Evolutionary conservation across 1,284 basidiomycete species (phyloP), one percentile per base, ranked within the genome.

Genomic region (Rhizopogon parksii): DNA sequence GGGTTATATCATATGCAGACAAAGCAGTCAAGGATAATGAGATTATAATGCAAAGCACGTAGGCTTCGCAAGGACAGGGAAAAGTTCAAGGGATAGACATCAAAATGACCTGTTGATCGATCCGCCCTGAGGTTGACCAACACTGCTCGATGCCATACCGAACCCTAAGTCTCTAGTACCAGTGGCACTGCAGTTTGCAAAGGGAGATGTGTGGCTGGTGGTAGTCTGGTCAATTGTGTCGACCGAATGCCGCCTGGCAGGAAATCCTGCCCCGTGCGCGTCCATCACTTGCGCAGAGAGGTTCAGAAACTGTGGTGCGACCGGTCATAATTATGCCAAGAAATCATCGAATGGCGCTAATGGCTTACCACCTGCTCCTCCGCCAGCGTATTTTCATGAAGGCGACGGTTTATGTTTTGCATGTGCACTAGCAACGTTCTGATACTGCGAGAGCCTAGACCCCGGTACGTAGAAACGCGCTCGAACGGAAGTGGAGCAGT

Each of bases 391-490:
- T 71, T 69, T 17, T 68, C 58, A 58, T 81, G 75, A 36, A 80
- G 68, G 24, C 74, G 70, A 49, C 71, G 68, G 37, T 75, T 73
- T 3, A 68, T 72, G 40, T 77, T 75, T 56, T 84, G 76, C 77
- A 83, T 83, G 57, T 85, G 80, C 0, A 85, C 78, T 9, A 86
- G 71, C 47, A 85, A 69, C 0, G 73, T 74, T 68, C 76, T 66
- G 39, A 73, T 70, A 0, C 84, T 85, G 21, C 77, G 75, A 53
- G 76, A 83, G 54, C 68, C 77, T 21, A 87, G 65, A 0, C 82
- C 83, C 2, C 75, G 72, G 59, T 80, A 79, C 0, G 69, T 70
- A 0, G 73, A 66, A 2, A 82, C 74, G 8, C 82, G 77, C 54
- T 83, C 76, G 24, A 87, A 65, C 0, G 71, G 60, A 0, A 74